Evolutionary conservation across 1,139 yeast species (phyloP).

Genomic region (Geotrichum histeridarum): DNA sequence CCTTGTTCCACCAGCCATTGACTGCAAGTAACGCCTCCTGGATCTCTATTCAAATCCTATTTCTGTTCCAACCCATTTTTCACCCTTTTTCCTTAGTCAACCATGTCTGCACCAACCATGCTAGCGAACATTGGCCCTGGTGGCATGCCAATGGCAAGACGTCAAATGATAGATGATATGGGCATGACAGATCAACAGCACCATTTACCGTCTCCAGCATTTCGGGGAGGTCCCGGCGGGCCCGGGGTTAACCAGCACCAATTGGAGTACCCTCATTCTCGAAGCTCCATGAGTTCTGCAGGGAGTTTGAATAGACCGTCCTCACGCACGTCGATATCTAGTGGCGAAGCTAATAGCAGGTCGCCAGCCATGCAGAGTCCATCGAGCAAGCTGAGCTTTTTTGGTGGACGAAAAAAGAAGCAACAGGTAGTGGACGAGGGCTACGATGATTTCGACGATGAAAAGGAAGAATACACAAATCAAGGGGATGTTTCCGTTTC

Average conservation of each 20-base stretch:
- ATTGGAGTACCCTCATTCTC: background rate
- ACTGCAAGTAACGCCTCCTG: too few species aligned
- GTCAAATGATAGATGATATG: conserved; percentile 30
- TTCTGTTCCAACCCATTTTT: background rate
- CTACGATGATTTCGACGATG: conserved; percentile 15
- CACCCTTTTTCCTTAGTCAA: background rate
- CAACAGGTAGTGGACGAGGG: background rate
- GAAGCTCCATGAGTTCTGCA: background rate
- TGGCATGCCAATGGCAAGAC: conserved; percentile 32
- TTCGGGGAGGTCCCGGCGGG: conserved; percentile 14
- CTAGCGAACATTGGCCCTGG: conserved; percentile 22
- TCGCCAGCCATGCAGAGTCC: conserved; percentile 1
- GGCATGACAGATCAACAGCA: conserved; percentile 21
- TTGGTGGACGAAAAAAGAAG: conserved; percentile 16
- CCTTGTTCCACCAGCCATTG: too few species aligned
- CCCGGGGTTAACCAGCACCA: conserved; percentile 1
- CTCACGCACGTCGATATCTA: background rate
- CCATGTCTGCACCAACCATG: background rate
- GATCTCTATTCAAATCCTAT: too few species aligned
- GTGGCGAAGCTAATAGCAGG: background rate
- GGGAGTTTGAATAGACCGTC: conserved; percentile 1
- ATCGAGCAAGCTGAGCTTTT: conserved; percentile 13
- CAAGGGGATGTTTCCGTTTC: conserved; percentile 21
- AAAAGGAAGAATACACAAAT: conserved; percentile 7
- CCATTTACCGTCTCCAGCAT: conserved; percentile 4